Evolutionary conservation across 139 green algal species (phyloP).

Genomic region (Chlorella sp.): DNA sequence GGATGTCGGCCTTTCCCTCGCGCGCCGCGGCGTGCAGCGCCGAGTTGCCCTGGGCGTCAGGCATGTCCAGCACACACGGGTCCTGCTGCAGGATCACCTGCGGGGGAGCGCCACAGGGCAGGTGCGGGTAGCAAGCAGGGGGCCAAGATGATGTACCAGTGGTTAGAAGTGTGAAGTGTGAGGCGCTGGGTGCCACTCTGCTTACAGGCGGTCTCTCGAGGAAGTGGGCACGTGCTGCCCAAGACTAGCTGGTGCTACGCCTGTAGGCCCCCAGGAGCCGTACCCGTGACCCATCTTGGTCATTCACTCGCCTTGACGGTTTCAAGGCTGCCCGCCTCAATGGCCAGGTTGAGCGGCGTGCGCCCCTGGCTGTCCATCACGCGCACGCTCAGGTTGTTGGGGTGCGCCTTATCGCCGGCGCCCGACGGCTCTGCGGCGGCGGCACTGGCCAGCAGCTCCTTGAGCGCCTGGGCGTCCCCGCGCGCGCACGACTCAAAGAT

Average conservation of each 20-base stretch:
- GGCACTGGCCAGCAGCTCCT: slow-evolving; percentile 25
- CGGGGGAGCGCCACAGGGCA: not conserved
- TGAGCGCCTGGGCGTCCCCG: slow-evolving; percentile 40
- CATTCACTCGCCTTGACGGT: slow-evolving; percentile 43
- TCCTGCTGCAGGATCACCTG: slow-evolving; percentile 38
- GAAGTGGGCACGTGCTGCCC: no score
- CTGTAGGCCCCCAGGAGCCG: not conserved
- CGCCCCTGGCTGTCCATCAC: slow-evolving; percentile 46
- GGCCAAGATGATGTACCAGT: not conserved
- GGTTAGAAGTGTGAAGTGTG: not conserved
- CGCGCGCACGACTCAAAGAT: slow-evolving; percentile 30
- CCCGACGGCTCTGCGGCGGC: no score
- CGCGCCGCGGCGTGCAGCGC: slow-evolving; percentile 43
- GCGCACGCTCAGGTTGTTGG: slow-evolving; percentile 15
- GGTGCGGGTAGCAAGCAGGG: not conserved
- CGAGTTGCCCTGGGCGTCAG: slow-evolving; percentile 41
- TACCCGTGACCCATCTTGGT: not conserved
- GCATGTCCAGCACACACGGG: slow-evolving; percentile 30
- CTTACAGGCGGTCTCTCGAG: no score
- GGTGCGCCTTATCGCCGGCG: not conserved
- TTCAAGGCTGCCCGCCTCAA: slow-evolving; percentile 25
- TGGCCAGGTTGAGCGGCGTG: slow-evolving; percentile 50
- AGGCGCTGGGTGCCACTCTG: no score
- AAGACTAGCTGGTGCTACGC: not conserved
- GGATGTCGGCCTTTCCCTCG: slow-evolving; percentile 19